Conservation (phyloP, 306 rosid species). For the Quillaja saponaria region DNA sequence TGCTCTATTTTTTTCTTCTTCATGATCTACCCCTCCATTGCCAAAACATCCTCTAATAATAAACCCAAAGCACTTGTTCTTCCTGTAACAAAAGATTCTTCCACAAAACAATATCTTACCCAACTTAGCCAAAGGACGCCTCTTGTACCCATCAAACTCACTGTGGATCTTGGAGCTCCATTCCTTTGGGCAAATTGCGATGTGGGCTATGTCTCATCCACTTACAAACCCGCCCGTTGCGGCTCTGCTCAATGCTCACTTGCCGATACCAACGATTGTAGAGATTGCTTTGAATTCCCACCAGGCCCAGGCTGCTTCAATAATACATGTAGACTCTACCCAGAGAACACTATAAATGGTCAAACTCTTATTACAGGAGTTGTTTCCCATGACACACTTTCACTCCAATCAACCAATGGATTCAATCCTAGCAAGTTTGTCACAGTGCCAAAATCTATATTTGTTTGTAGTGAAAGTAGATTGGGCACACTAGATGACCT, state of each 20-base stretch:
- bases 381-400: slow-evolving; percentile 20
- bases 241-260: slow-evolving; percentile 33
- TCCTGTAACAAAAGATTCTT: slow-evolving; percentile 34
- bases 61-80: slow-evolving; percentile 39
- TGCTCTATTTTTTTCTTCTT: slow-evolving; percentile 1
- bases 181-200: slow-evolving; percentile 42
- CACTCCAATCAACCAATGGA: slow-evolving; percentile 36
- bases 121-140: slow-evolving; percentile 41
- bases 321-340: slow-evolving; percentile 25
- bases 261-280: slow-evolving; percentile 2
- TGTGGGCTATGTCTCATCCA: slow-evolving; percentile 30
- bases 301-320: slow-evolving; percentile 39
- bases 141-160: slow-evolving; percentile 40
- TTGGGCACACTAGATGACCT: slow-evolving; percentile 18
- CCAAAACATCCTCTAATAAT: slow-evolving; percentile 31
- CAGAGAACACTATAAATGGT: slow-evolving; percentile 11
- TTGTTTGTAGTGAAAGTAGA: slow-evolving; percentile 19
- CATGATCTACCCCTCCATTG: slow-evolving; percentile 13
- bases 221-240: slow-evolving; percentile 37
- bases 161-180: slow-evolving; percentile 41
- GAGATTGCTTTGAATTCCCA: not conserved
- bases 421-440: slow-evolving; percentile 17
- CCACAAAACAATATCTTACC: slow-evolving; percentile 33
- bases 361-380: not conserved
- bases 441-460: slow-evolving; percentile 18